Percentiles rank a stretch among this genome's conserved stretches.
Conservation (phyloP, 441 rosid species). For the Populus trichocarpa region DNA sequence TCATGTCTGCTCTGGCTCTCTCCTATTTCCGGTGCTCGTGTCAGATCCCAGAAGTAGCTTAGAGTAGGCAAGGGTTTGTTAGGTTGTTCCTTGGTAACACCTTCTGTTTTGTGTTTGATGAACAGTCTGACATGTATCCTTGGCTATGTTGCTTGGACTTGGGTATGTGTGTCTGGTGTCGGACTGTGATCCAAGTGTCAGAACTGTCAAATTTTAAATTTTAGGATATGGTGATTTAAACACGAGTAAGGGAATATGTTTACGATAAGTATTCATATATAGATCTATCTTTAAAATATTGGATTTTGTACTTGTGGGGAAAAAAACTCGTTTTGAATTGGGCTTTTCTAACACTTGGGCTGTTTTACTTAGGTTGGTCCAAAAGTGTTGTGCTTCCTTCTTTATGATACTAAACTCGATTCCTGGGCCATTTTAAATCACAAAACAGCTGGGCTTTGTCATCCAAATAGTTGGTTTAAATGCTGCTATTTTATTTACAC, state of each 20-base stretch:
- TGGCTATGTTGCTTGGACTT: neutral
- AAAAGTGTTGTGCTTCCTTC: neutral
- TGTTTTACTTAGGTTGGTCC: neutral
- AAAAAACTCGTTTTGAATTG: neutral
- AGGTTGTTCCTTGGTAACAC: neutral
- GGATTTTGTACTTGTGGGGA: neutral
- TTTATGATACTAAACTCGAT: neutral
- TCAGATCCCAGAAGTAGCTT: neutral
- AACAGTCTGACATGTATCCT: neutral
- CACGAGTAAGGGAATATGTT: neutral
- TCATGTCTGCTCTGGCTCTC: neutral
- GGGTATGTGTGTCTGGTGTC: neutral
- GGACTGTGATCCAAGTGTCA: neutral
- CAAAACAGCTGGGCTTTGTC: neutral
- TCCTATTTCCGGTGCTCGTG: neutral
- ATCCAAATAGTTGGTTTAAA: neutral
- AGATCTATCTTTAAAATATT: neutral
- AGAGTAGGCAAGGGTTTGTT: neutral
- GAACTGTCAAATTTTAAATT: neutral
- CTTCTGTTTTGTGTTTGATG: neutral
- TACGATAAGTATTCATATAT: neutral
- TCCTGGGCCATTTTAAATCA: neutral
- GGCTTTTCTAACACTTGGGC: neutral
- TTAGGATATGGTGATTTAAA: neutral
- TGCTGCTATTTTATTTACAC: neutral